These are phyloP conservation scores for Aspergillus unguis DNA, from an alignment of 2,329 filamentous ascomycete genomes.

Conservation along the genomic window DNA sequence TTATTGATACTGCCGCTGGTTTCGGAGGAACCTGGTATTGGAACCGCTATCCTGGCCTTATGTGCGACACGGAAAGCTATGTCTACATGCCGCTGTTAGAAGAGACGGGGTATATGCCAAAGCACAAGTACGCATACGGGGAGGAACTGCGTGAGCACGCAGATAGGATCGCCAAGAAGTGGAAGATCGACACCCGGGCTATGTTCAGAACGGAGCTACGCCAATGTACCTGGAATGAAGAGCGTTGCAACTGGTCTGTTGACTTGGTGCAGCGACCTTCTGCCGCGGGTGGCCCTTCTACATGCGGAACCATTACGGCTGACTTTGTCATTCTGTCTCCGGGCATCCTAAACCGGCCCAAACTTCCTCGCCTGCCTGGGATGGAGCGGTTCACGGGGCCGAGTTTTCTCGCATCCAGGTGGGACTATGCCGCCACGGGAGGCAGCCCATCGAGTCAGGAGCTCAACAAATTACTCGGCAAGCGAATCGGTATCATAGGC, in stretches of 20 bases:
- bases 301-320: neutral
- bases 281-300: neutral
- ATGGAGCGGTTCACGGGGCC: neutral
- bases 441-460: neutral
- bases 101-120: slow-evolving; percentile 16
- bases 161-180: slow-evolving; percentile 4
- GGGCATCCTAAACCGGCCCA: neutral
- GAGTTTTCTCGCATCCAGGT: neutral
- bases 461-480: neutral
- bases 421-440: neutral
- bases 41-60: slow-evolving; percentile 49
- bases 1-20: neutral
- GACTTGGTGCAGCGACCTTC: neutral
- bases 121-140: slow-evolving; percentile 8
- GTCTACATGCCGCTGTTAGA: slow-evolving; percentile 15
- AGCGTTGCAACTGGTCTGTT: neutral
- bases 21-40: slow-evolving; percentile 42
- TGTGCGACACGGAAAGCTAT: slow-evolving; percentile 58
- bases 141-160: slow-evolving; percentile 12
- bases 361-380: neutral
- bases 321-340: neutral
- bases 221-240: neutral
- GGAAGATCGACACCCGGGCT: neutral
- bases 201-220: neutral
- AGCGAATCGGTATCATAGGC: neutral